Percentiles rank a stretch among this genome's conserved stretches.
phyloP scores from a whole-genome alignment of 805 yeast genomes.

The Debaryomyces hansenii region DNA sequence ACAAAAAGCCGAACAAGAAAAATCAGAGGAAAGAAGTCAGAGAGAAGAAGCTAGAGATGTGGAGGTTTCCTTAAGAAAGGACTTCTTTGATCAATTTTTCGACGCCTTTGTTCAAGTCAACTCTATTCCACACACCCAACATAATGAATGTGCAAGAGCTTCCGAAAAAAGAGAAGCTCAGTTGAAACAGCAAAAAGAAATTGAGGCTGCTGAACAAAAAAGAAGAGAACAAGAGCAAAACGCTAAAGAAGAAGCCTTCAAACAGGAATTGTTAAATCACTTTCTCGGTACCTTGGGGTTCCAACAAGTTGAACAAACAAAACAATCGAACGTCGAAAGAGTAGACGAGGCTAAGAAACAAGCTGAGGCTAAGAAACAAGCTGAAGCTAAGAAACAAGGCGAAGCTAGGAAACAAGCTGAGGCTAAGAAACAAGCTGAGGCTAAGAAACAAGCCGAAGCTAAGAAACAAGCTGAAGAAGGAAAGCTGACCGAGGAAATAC shows the following conservation, averaged over 20 bases:
- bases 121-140: too few relatives aligned
- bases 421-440: slow-evolving; percentile 4
- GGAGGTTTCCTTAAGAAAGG: neutral
- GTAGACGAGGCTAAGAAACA: neutral
- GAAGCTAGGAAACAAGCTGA: slow-evolving; percentile 3
- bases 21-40: neutral
- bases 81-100: neutral
- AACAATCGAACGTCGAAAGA: neutral
- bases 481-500: slow-evolving; percentile 3
- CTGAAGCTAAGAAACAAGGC: slow-evolving; percentile 2
- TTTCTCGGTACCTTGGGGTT: neutral
- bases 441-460: slow-evolving; percentile 6
- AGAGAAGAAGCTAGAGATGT: neutral
- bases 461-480: slow-evolving; percentile 5
- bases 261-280: neutral
- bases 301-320: neutral
- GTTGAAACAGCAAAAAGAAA: neutral
- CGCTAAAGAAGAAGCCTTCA: neutral
- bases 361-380: slow-evolving; percentile 2
- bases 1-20: neutral
- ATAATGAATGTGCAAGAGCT: neutral
- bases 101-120: neutral
- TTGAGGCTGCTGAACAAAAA: neutral
- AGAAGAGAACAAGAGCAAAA: neutral
- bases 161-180: neutral